Percentiles rank a stretch among this genome's conserved stretches.
These are phyloP conservation scores for Apiotrichum akiyoshidainum DNA, from an alignment of 1,284 basidiomycete genomes.

Conservation along the genomic window DNA sequence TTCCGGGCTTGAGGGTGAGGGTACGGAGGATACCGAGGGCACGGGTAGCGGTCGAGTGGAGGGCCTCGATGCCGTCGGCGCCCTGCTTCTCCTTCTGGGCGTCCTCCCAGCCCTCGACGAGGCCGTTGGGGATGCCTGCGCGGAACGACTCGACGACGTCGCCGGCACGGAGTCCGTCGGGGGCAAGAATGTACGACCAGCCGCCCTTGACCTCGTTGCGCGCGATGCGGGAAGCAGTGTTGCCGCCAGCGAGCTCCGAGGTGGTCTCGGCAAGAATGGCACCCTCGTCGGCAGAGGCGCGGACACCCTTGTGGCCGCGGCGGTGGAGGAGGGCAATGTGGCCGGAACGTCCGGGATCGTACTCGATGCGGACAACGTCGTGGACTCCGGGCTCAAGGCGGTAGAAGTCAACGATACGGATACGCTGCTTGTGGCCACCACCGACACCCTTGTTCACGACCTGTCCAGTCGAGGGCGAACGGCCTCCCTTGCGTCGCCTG, in stretches of 20 bases:
- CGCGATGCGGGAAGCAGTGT: conserved; percentile 12
- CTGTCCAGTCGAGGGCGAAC: conserved; percentile 68
- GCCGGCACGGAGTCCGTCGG: conserved; percentile 82
- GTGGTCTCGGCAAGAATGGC: conserved; percentile 32
- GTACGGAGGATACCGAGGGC: conserved; percentile 83
- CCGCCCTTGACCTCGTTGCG: conserved; percentile 45
- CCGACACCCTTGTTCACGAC: conserved; percentile 88
- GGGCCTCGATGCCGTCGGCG: conserved; percentile 51
- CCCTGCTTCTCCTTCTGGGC: conserved; percentile 10
- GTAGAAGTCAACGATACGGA: conserved; percentile 84
- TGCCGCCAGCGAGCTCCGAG: conserved; percentile 15
- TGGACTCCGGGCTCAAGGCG: conserved; percentile 72
- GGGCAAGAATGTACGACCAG: conserved; percentile 83
- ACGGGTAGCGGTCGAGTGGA: conserved; percentile 44
- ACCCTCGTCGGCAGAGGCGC: conserved; percentile 27
- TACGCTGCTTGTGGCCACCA: conserved; percentile 83
- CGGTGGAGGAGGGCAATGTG: conserved; percentile 80
- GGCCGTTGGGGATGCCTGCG: conserved; percentile 69
- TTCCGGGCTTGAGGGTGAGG: conserved; percentile 82
- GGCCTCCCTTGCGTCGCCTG: conserved; percentile 78
- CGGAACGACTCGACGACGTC: conserved; percentile 86
- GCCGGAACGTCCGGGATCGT: conserved; percentile 88
- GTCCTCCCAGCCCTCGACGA: conserved; percentile 64
- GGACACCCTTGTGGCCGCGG: conserved; percentile 25
- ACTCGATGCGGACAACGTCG: conserved; percentile 90